phyloP scores from a whole-genome alignment of 1,284 basidiomycete species.

The Ganoderma leucocontextum region DNA sequence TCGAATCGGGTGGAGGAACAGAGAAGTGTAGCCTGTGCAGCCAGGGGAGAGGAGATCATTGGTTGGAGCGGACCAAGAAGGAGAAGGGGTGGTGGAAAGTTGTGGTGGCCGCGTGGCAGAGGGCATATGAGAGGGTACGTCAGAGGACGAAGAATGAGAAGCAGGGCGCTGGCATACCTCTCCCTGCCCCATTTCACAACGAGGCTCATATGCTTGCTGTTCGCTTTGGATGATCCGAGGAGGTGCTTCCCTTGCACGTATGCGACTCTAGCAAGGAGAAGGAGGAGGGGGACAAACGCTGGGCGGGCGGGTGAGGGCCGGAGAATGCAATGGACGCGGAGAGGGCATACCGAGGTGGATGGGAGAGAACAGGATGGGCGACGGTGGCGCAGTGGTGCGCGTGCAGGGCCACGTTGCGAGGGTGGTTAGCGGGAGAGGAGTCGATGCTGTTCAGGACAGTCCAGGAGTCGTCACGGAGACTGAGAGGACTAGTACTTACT shows the following conservation, averaged over 20 bases:
- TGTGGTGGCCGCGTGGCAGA: slow-evolving; percentile 15
- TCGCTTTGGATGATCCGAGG: slow-evolving; percentile 32
- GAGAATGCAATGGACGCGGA: slow-evolving; percentile 9
- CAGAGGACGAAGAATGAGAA: slow-evolving; percentile 22
- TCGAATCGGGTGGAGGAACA: slow-evolving; percentile 62
- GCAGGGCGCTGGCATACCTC: slow-evolving; percentile 45
- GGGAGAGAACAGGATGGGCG: slow-evolving; percentile 38
- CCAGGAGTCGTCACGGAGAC: background rate
- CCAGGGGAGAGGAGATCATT: background rate
- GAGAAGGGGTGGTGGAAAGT: slow-evolving; percentile 12
- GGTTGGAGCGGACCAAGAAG: slow-evolving; percentile 10
- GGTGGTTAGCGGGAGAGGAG: background rate
- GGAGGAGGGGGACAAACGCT: slow-evolving; percentile 39
- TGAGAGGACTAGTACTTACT: too few species aligned
- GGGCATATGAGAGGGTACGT: slow-evolving; percentile 24
- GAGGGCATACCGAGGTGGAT: slow-evolving; percentile 37
- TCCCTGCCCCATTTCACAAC: slow-evolving; percentile 73
- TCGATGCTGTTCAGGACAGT: background rate
- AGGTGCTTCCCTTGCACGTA: slow-evolving; percentile 41
- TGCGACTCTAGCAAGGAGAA: slow-evolving; percentile 44
- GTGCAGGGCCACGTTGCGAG: background rate
- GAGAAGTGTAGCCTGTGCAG: slow-evolving; percentile 59
- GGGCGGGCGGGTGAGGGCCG: slow-evolving; percentile 22
- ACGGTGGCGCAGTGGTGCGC: slow-evolving; percentile 20
- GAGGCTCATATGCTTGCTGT: slow-evolving; percentile 51